phyloP scores from a whole-genome alignment of 164 flowering plant species.

The Annona squamosa region DNA sequence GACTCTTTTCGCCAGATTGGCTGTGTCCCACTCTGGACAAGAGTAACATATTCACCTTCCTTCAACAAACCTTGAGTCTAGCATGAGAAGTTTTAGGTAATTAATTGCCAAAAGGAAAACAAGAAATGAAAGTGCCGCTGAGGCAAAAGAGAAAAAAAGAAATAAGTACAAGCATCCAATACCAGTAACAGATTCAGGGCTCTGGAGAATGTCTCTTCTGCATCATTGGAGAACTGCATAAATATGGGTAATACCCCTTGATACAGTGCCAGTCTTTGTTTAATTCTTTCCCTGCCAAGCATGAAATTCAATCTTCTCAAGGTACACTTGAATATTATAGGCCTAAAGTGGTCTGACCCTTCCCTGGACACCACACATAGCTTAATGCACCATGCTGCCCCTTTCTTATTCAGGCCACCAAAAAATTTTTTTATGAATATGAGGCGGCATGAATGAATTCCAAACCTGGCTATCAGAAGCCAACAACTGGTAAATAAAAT shows the following conservation, averaged over 20 bases:
- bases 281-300: constrained; percentile 63
- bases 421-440: not conserved
- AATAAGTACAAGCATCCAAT: constrained; percentile 9
- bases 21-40: constrained; percentile 93
- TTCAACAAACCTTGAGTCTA: constrained; percentile 52
- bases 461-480: not conserved
- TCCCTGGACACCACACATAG: too few relatives aligned
- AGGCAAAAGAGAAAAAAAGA: not conserved
- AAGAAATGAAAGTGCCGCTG: too few relatives aligned
- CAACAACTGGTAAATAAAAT: not conserved
- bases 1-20: constrained; percentile 95
- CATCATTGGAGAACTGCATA: constrained; percentile 84
- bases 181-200: constrained; percentile 73
- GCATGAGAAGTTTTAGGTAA: not conserved
- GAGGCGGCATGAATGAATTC: not conserved
- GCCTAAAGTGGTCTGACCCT: too few relatives aligned
- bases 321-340: too few relatives aligned
- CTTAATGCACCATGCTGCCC: too few relatives aligned
- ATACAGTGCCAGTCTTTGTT: constrained; percentile 81
- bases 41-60: constrained; percentile 76
- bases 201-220: constrained; percentile 84
- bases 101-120: not conserved
- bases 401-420: not conserved
- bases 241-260: constrained; percentile 82
- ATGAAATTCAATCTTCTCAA: not conserved